Conservation (phyloP, 352 stramenopile species). For the Phytophthora syringae region DNA sequence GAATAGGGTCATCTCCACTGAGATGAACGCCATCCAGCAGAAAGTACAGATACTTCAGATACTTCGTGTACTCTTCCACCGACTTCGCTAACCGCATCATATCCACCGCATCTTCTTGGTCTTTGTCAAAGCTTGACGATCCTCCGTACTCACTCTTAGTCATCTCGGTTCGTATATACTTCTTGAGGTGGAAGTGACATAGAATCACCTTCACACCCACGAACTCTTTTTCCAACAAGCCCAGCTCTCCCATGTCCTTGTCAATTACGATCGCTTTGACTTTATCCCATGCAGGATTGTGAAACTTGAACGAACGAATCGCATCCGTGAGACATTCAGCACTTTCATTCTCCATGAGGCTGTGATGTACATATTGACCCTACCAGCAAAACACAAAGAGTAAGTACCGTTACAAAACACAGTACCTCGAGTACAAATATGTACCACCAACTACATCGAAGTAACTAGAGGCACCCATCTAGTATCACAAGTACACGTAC, state of each 20-base stretch:
- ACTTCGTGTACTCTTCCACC: not conserved
- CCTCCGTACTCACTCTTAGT: slow-evolving; percentile 1
- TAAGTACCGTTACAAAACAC: not conserved
- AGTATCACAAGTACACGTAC: not conserved
- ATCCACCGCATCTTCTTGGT: slow-evolving; percentile 4
- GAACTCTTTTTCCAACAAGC: not conserved
- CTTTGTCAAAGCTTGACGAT: slow-evolving; percentile 3
- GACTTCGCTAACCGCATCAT: not conserved
- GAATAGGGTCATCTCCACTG: not conserved
- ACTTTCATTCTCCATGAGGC: slow-evolving; percentile 11
- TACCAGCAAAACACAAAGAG: slow-evolving; percentile 1
- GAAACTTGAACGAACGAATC: slow-evolving; percentile 1
- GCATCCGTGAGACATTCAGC: slow-evolving; percentile 3
- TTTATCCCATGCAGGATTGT: not conserved
- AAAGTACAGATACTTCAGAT: not conserved
- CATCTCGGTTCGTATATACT: not conserved
- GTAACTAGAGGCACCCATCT: slow-evolving; percentile 1
- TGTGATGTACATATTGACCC: slow-evolving; percentile 7
- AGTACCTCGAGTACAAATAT: not conserved
- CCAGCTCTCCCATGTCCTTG: slow-evolving; percentile 1
- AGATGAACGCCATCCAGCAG: not conserved
- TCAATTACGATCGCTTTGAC: slow-evolving; percentile 1
- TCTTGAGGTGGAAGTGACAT: slow-evolving; percentile 6
- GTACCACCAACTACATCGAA: not conserved
- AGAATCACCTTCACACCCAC: not conserved